Evolutionary conservation across 208 protist genomes (phyloP).

Genomic region (Leptomonas pyrrhocoris): DNA sequence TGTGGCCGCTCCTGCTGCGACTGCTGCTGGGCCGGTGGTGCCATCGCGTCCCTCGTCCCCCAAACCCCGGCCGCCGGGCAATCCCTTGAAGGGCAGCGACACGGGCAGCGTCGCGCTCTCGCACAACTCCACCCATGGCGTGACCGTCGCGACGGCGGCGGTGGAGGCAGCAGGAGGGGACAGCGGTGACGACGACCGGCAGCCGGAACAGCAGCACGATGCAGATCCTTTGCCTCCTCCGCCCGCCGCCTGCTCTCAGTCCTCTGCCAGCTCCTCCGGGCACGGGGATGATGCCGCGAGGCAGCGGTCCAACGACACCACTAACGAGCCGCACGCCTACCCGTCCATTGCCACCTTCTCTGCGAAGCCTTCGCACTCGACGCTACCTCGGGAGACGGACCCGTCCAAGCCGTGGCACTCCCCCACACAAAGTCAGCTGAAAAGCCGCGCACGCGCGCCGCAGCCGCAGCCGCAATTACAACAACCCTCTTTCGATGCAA

Average conservation of each 20-base stretch:
- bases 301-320: background rate
- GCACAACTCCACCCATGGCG: no score
- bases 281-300: background rate
- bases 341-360: constrained; percentile 12
- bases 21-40: background rate
- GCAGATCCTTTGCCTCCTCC: no score
- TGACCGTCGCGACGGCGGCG: no score
- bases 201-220: no score
- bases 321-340: background rate
- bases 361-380: background rate
- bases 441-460: background rate
- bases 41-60: background rate
- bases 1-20: background rate
- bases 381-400: background rate
- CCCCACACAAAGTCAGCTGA: background rate
- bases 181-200: no score
- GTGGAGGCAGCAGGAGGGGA: no score
- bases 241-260: no score
- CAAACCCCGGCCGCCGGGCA: background rate
- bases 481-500: no score
- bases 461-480: background rate
- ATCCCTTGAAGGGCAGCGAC: background rate
- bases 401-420: background rate
- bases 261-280: background rate
- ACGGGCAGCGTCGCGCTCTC: background rate